Conservation (phyloP, 2,329 filamentous ascomycete species). For the Paracamarosporium sp. region DNA sequence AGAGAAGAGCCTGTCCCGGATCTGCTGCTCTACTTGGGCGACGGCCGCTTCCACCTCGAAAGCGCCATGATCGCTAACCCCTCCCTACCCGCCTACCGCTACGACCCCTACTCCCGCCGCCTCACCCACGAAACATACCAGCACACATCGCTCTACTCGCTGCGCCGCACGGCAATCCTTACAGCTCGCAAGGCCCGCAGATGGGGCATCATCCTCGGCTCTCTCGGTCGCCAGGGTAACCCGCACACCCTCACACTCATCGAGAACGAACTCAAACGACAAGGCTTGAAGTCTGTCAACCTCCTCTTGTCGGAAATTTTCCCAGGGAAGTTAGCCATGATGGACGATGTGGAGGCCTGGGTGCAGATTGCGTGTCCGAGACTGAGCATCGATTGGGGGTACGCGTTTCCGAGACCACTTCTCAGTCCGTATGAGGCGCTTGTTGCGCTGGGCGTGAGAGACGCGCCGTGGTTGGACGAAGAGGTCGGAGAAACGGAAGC, state of each 20-base stretch:
- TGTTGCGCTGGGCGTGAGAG: slow-evolving; percentile 79
- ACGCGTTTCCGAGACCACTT: slow-evolving; percentile 87
- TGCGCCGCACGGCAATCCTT: slow-evolving; percentile 78
- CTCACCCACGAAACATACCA: slow-evolving; percentile 91
- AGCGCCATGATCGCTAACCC: slow-evolving; percentile 99
- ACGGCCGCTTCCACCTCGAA: slow-evolving; percentile 94
- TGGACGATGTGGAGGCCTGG: slow-evolving; percentile 95
- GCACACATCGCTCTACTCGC: slow-evolving; percentile 85
- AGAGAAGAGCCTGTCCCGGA: slow-evolving; percentile 60
- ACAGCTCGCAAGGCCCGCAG: slow-evolving; percentile 79
- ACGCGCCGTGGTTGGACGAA: slow-evolving; percentile 71
- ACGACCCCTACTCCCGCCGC: slow-evolving; percentile 93
- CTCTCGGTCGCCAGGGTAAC: slow-evolving; percentile 92
- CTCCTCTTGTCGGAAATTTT: slow-evolving; percentile 94
- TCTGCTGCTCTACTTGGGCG: slow-evolving; percentile 85
- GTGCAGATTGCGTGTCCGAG: slow-evolving; percentile 98
- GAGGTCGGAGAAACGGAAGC: slow-evolving; percentile 47
- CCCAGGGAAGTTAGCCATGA: slow-evolving; percentile 90
- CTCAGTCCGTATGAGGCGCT: slow-evolving; percentile 95
- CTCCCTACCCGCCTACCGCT: slow-evolving; percentile 85
- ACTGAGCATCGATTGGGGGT: slow-evolving; percentile 98
- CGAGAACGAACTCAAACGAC: slow-evolving; percentile 74
- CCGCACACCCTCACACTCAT: slow-evolving; percentile 90
- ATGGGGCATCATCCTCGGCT: slow-evolving; percentile 95
- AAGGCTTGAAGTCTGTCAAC: slow-evolving; percentile 82